Evolutionary conservation across 192 early-diverging fungal genomes (phyloP), one percentile per base, ranked within the genome.

Genomic region (Lobosporangium transversale): DNA sequence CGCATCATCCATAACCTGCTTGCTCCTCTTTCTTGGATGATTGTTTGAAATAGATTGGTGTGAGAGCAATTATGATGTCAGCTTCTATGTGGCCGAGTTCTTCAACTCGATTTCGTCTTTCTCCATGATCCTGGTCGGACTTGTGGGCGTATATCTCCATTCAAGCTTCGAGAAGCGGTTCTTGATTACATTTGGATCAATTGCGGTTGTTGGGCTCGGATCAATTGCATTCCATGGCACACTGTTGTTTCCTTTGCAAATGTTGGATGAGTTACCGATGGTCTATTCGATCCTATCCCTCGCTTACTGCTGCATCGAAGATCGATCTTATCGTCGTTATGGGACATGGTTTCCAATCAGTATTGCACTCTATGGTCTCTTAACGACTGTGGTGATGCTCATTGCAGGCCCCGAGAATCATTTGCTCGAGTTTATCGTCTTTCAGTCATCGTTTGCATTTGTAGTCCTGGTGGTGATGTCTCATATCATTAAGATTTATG

Each of bases 41-140:
- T n/a, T n/a, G n/a, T n/a, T n/a, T n/a, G n/a, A n/a, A n/a, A n/a
- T 70, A 79, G 78, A 84, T 36, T 91, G 89, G 89, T 90, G 90
- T 63, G 89, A 92, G 60, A 80, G 76, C 50, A 89, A 90, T 69
- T 90, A 92, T 79, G 82, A 81, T 20, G 68, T 86, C 68, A 80
- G 87, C 6, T 85, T 79, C 21, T 90, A 86, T 60, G 69, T 92
- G 6, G 88, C 89, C 70, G 90, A 92, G 58, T 90, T 88, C 48
- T 92, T 85, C 82, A 92, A 92, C 74, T 80, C 86, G 56, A 21
- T 82, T 5, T 85, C 83, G 3, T 81, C 79, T 11, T 44, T 83
- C 24, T 70, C 74, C 36, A 74, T 81, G 75, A 62, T 73, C 33
- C n/a, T 67, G 17, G 70, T 68, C 1, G 81, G 83, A 9, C 43